These are phyloP conservation scores for Rubroshorea leprosula DNA, from an alignment of 345 rosid genomes.

Conservation along the genomic window DNA sequence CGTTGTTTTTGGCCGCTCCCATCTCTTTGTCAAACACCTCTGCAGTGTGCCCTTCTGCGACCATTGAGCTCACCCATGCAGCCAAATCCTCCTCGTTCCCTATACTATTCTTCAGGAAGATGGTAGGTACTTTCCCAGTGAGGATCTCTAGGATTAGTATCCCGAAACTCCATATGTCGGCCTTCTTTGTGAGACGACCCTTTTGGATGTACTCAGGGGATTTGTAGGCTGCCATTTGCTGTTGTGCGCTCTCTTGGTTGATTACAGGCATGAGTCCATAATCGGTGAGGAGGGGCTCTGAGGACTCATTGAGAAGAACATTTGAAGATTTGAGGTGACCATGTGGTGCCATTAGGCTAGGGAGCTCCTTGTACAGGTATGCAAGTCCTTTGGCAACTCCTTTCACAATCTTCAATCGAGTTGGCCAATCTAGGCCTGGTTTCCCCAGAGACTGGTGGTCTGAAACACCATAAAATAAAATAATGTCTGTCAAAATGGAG, in stretches of 20 bases:
- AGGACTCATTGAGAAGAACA: constrained; percentile 47
- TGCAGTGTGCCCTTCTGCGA: constrained; percentile 22
- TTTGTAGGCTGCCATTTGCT: constrained; percentile 83
- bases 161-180: constrained; percentile 84
- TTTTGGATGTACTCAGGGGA: constrained; percentile 68
- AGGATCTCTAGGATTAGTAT: constrained; percentile 69
- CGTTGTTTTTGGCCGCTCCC: constrained; percentile 21
- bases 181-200: constrained; percentile 72
- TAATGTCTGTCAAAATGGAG: too few species aligned
- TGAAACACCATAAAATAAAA: constrained; percentile 14
- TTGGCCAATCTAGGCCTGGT: constrained; percentile 66
- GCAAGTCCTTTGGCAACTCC: constrained; percentile 69
- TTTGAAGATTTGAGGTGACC: constrained; percentile 94
- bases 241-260: constrained; percentile 70
- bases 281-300: constrained; percentile 63
- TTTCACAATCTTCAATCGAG: constrained; percentile 57
- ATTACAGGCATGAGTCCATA: constrained; percentile 67
- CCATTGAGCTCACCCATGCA: constrained; percentile 42
- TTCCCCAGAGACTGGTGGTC: constrained; percentile 47
- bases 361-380: constrained; percentile 61
- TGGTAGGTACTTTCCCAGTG: constrained; percentile 58
- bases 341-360: constrained; percentile 65
- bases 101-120: constrained; percentile 36
- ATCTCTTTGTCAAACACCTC: constrained; percentile 60
- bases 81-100: constrained; percentile 37